A percentile compares a stretch with the other conserved stretches of the same genome.
Conservation (phyloP, 2,329 filamentous ascomycete species). For the Fusarium sp. region DNA sequence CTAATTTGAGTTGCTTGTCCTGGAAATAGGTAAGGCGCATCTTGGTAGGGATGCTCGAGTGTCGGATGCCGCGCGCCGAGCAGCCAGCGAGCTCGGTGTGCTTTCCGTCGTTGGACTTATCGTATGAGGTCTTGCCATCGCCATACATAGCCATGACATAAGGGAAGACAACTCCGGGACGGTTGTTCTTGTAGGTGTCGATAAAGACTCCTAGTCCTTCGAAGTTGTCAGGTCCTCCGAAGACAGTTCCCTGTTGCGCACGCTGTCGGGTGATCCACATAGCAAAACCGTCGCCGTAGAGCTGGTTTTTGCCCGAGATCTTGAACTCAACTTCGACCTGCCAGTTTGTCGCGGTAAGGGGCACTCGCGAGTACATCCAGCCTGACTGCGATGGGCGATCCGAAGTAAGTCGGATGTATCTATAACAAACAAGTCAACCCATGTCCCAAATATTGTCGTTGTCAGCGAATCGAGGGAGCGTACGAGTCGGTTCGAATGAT, state of each 20-base stretch:
- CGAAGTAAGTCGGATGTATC: constrained; percentile 92
- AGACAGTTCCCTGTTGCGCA: constrained; percentile 83
- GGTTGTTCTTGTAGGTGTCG: constrained; percentile 99
- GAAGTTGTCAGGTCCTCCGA: constrained; percentile 88
- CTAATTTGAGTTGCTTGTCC: constrained; percentile 90
- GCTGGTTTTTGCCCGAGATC: constrained; percentile 87
- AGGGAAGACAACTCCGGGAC: constrained; percentile 93
- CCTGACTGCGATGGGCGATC: constrained; percentile 92
- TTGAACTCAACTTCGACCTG: constrained; percentile 97
- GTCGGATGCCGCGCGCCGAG: constrained; percentile 91
- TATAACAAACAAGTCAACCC: constrained; percentile 55
- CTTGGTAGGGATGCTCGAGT: constrained; percentile 83
- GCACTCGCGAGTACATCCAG: constrained; percentile 94
- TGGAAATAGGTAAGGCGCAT: constrained; percentile 94
- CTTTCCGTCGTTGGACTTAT: constrained; percentile 96
- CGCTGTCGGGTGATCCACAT: constrained; percentile 98
- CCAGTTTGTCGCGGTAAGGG: constrained; percentile 98
- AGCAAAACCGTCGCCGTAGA: constrained; percentile 96
- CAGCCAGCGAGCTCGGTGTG: constrained; percentile 92
- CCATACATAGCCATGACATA: constrained; percentile 99
- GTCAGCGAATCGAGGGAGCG: constrained; percentile 48
- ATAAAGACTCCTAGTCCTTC: constrained; percentile 96
- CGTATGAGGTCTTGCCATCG: constrained; percentile 88
- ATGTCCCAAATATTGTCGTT: constrained; percentile 22
- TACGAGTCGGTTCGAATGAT: constrained; percentile 81